Conservation (phyloP, 805 yeast genomes). For the Yarrowia sp. region DNA sequence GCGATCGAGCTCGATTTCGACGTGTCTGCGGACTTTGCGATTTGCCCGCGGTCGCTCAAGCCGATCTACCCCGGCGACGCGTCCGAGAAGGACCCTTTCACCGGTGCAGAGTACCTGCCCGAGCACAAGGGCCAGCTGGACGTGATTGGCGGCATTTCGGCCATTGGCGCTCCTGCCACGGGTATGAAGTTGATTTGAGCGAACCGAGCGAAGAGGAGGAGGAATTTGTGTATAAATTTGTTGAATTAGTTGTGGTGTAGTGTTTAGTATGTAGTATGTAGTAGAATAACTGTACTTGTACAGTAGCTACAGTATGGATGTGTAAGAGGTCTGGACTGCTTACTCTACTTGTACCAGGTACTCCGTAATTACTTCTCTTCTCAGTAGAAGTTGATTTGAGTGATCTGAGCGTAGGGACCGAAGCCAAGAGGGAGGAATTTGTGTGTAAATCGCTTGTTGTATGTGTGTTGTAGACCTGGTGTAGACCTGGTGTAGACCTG, state of each 20-base stretch:
- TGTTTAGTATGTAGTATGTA: too few species aligned
- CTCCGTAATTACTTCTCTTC: too few species aligned
- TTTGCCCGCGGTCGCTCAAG: slow-evolving; percentile 81
- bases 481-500: too few species aligned
- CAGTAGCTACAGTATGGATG: too few species aligned
- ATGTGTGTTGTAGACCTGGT: too few species aligned
- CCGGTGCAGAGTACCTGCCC: slow-evolving; percentile 83
- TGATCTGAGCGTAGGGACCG: too few species aligned
- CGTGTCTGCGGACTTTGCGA: slow-evolving; percentile 84
- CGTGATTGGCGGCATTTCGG: slow-evolving; percentile 68
- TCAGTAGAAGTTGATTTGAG: too few species aligned
- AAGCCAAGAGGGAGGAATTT: too few species aligned
- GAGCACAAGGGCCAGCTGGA: slow-evolving; percentile 78
- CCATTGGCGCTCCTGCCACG: slow-evolving; percentile 87
- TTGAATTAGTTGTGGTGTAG: background rate
- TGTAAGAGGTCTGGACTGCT: too few species aligned
- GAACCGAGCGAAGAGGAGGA: background rate
- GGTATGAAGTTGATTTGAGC: slow-evolving; percentile 52
- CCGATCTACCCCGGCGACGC: slow-evolving; percentile 84
- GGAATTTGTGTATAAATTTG: background rate
- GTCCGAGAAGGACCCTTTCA: slow-evolving; percentile 70
- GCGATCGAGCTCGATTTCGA: slow-evolving; percentile 90
- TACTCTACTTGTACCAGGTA: too few species aligned
- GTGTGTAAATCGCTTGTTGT: too few species aligned
- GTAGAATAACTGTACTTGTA: too few species aligned